A percentile compares a stretch with the other conserved stretches of the same genome.
These are phyloP conservation scores for Tarenaya hassleriana DNA, from an alignment of 345 rosid genomes.

Conservation along the genomic window DNA sequence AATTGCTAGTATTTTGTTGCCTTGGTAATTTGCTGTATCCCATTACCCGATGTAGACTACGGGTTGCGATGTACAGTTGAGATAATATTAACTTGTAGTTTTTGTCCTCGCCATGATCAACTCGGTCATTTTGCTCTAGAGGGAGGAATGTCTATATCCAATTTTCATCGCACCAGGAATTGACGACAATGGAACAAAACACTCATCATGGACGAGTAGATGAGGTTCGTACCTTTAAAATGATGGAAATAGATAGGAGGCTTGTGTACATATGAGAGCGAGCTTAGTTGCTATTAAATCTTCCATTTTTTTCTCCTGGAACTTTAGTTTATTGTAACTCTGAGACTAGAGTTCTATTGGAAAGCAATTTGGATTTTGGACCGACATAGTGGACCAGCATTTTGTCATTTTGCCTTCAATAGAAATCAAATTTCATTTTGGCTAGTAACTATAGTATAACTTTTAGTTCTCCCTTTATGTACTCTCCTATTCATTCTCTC, in stretches of 20 bases:
- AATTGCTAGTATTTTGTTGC: neutral
- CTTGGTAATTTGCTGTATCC: neutral
- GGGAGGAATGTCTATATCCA: slow-evolving; percentile 96
- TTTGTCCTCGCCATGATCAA: neutral
- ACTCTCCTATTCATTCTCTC: slow-evolving; percentile 43
- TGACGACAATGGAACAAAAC: slow-evolving; percentile 90
- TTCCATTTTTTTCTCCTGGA: no score
- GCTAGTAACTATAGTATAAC: slow-evolving; percentile 18
- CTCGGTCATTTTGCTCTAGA: slow-evolving; percentile 31
- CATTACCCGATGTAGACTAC: no score
- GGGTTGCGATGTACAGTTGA: no score
- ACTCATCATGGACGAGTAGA: slow-evolving; percentile 92
- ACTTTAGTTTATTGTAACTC: no score
- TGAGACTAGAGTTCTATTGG: no score
- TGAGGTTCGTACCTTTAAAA: slow-evolving; percentile 54
- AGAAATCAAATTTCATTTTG: slow-evolving; percentile 1
- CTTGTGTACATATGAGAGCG: no score
- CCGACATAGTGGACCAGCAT: slow-evolving; percentile 4
- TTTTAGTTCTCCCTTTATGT: slow-evolving; percentile 32
- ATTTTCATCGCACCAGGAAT: slow-evolving; percentile 98
- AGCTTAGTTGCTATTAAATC: no score
- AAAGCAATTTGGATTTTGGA: neutral
- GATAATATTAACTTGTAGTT: neutral
- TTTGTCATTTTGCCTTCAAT: neutral
- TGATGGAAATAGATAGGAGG: no score